Conservation (phyloP, 2,329 filamentous ascomycete species). For the Colletotrichum somersetense region DNA sequence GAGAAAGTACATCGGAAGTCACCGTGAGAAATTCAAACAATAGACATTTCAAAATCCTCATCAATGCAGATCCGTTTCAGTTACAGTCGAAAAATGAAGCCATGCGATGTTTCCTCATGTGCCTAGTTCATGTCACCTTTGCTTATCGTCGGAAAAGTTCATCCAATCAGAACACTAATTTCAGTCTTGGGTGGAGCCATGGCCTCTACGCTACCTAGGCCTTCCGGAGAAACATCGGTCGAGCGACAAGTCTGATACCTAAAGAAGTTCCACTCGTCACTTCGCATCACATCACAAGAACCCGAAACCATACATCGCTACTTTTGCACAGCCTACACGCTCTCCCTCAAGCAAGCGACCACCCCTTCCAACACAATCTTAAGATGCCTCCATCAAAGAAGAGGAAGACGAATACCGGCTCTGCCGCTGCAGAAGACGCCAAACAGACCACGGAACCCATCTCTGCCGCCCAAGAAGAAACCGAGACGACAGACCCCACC, state of each 20-base stretch:
- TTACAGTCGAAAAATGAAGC: neutral
- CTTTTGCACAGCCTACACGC: neutral
- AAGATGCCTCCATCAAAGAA: slow-evolving; percentile 60
- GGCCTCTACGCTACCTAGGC: neutral
- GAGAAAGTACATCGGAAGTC: neutral
- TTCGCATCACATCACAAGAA: slow-evolving; percentile 2
- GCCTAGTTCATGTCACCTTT: neutral
- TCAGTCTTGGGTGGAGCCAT: neutral
- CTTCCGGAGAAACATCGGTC: slow-evolving; percentile 30
- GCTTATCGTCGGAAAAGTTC: neutral
- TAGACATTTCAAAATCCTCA: neutral
- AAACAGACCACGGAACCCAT: slow-evolving; percentile 18
- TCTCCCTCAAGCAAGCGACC: neutral
- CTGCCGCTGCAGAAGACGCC: slow-evolving; percentile 42
- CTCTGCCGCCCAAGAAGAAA: slow-evolving; percentile 42
- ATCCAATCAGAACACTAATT: neutral
- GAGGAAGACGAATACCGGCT: slow-evolving; percentile 54
- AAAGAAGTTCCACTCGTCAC: slow-evolving; percentile 22
- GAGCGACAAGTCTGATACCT: neutral
- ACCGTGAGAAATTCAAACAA: neutral
- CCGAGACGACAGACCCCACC: slow-evolving; percentile 39
- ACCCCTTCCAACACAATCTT: neutral
- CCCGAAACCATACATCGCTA: slow-evolving; percentile 6
- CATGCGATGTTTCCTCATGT: neutral
- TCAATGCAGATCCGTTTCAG: neutral